phyloP scores from a whole-genome alignment of 2,329 filamentous ascomycete genomes.

The Penicillium sp. region DNA sequence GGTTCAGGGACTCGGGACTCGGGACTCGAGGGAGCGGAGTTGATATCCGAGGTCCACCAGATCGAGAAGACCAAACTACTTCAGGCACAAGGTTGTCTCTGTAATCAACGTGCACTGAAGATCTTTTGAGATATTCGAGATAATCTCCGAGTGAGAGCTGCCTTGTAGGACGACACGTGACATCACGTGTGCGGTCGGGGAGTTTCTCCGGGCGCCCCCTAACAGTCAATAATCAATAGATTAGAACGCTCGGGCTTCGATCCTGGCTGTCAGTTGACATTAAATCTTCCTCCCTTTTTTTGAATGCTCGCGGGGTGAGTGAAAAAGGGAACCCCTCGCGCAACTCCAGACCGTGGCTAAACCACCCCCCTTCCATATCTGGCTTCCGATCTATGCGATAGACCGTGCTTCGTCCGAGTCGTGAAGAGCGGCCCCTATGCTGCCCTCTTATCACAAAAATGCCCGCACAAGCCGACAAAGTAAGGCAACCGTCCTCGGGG shows the following conservation, averaged over 20 bases:
- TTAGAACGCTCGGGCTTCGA: constrained; percentile 26
- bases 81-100: too few species aligned
- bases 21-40: background rate
- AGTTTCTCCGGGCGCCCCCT: constrained; percentile 25
- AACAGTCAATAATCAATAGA: constrained; percentile 18
- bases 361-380: background rate
- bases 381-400: constrained; percentile 15
- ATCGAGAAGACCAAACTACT: background rate
- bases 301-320: constrained; percentile 17
- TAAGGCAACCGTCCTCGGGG: constrained; percentile 77
- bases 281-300: constrained; percentile 10
- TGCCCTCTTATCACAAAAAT: constrained; percentile 44
- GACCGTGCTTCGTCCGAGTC: constrained; percentile 9
- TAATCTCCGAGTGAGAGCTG: background rate
- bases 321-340: background rate
- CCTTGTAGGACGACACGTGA: background rate
- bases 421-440: constrained; percentile 32
- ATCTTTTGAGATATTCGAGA: background rate
- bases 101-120: background rate
- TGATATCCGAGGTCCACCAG: background rate
- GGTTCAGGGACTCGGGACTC: background rate
- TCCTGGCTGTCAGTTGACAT: constrained; percentile 25
- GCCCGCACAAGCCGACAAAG: constrained; percentile 69
- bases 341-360: background rate
- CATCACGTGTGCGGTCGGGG: constrained; percentile 22